These are phyloP conservation scores for Bipolaris bicolor DNA, from an alignment of 2,329 filamentous ascomycete species.

Conservation along the genomic window DNA sequence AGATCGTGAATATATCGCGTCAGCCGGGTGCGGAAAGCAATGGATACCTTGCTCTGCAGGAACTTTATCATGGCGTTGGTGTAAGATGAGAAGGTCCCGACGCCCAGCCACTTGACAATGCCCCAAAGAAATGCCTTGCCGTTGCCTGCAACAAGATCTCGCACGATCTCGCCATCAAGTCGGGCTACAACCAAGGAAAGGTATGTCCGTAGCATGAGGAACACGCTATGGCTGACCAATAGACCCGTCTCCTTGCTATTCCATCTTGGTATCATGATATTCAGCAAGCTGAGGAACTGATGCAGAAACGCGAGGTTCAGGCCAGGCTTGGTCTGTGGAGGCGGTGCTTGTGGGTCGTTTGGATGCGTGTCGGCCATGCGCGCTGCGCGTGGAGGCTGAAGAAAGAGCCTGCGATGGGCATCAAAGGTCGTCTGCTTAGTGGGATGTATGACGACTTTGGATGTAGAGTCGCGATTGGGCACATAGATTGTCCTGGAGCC, in stretches of 20 bases:
- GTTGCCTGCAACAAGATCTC: conserved; percentile 94
- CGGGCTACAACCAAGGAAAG: conserved; percentile 91
- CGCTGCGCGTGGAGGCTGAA: conserved; percentile 86
- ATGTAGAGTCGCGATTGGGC: conserved; percentile 83
- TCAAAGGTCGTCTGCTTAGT: conserved; percentile 96
- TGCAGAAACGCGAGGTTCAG: conserved; percentile 95
- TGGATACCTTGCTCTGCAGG: conserved; percentile 95
- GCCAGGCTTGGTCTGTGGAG: conserved; percentile 88
- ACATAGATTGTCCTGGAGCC: conserved; percentile 95
- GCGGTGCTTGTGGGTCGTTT: conserved; percentile 70
- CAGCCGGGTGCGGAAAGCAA: conserved; percentile 92
- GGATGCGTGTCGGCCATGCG: conserved; percentile 69
- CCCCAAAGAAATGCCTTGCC: conserved; percentile 88
- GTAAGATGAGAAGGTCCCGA: conserved; percentile 92
- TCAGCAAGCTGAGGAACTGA: conserved; percentile 93
- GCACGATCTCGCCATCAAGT: conserved; percentile 92
- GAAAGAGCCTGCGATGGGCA: conserved; percentile 89
- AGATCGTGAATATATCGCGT: conserved; percentile 97
- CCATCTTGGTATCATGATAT: conserved; percentile 97
- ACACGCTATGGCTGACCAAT: conserved; percentile 84
- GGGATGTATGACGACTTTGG: conserved; percentile 87
- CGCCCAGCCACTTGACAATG: conserved; percentile 91
- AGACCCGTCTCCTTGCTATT: conserved; percentile 94
- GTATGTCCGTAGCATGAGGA: conserved; percentile 90
- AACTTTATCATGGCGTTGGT: conserved; percentile 99